Evolutionary conservation across 495 filamentous ascomycete genomes (phyloP), one percentile per base, ranked within the genome.

Genomic region (Penicillium goetzii): DNA sequence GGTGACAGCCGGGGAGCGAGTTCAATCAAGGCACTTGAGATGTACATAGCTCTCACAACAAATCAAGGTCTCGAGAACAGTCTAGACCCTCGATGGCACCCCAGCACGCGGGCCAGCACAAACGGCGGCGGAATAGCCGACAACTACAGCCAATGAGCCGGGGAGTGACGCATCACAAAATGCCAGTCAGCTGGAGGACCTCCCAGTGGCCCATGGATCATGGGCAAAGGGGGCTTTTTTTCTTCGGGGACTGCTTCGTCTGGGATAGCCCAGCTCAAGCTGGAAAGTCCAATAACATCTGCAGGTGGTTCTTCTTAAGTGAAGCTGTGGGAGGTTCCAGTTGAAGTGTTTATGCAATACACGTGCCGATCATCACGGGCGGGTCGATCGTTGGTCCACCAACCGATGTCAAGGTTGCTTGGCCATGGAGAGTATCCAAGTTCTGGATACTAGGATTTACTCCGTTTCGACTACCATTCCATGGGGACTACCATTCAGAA

Each of bases 81-180:
- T 64, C 57, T 64, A 64, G 56, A 64, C 62, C 62, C 56, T 55
- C 38, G 38, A 50, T 57, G 25, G 54, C 56, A 8, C 8, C n/a
- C 47, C 5, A 21, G 33, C 36, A 11, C 43, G 30, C 36, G 21
- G 45, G 19, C 34, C 30, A 32, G n/a, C 38, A 11, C 30, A 53
- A 57, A 33, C 30, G 28, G 32, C 30, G 56, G n/a, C 30, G 41
- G 56, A 59, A 50, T 66, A 61, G 47, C 63, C 63, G 63, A 66
- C 47, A 49, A 23, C 19, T 10, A 33, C 17, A 36, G 32, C 60
- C 60, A 62, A 62, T 62, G 17, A 19, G 4, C 47, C 14, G 11
- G 28, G 7, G 41, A 19, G 40, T 21, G 43, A 43, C 43, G 23
- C 33, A 40, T 57, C 50, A 32, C 52, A 21, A 30, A 55, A 55